These are phyloP conservation scores for Tuber umbilicatum DNA, from an alignment of 495 filamentous ascomycete species.

Conservation along the genomic window DNA sequence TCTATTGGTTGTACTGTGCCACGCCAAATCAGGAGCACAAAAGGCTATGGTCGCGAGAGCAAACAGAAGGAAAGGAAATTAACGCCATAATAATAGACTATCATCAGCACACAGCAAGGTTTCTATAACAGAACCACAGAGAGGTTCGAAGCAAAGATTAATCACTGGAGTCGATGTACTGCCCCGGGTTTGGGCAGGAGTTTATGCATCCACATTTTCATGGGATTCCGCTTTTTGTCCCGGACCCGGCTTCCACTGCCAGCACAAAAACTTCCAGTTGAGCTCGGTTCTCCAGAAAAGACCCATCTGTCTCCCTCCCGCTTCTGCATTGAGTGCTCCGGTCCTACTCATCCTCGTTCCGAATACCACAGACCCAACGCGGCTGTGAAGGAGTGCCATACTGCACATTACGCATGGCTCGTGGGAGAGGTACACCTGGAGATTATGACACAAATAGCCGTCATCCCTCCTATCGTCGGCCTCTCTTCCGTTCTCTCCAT, in stretches of 20 bases:
- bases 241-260: constrained; percentile 56
- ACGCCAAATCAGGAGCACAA: neutral
- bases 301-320: constrained; percentile 60
- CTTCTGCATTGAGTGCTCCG: constrained; percentile 33
- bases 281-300: constrained; percentile 87
- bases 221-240: neutral
- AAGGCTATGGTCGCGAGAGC: neutral
- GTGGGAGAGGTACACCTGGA: constrained; percentile 86
- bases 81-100: neutral
- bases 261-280: constrained; percentile 87
- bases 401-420: constrained; percentile 95
- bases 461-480: constrained; percentile 44
- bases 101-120: neutral
- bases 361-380: constrained; percentile 79
- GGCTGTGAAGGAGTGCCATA: constrained; percentile 89
- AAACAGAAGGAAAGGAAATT: neutral
- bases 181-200: neutral
- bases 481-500: neutral
- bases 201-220: constrained; percentile 9
- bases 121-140: neutral
- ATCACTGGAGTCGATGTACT: neutral
- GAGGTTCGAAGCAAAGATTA: neutral
- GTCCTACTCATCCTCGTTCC: constrained; percentile 41
- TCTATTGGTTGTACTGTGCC: neutral
- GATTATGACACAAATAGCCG: constrained; percentile 88